These are phyloP conservation scores for Fistulina hepatica DNA, from an alignment of 1,284 basidiomycete genomes.

Conservation along the genomic window DNA sequence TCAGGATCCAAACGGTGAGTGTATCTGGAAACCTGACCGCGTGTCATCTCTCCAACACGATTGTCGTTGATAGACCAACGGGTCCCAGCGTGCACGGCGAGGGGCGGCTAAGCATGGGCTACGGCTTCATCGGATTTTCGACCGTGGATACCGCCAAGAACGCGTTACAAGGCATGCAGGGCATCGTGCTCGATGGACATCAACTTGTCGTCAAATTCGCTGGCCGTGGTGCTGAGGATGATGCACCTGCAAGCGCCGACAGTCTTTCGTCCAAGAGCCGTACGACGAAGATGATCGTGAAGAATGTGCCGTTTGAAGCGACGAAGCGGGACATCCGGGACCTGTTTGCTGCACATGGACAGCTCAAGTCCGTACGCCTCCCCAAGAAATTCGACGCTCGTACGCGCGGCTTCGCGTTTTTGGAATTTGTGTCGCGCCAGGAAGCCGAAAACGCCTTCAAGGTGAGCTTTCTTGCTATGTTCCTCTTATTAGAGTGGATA, in stretches of 20 bases:
- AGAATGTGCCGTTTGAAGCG: conserved; percentile 96
- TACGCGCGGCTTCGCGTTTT: conserved; percentile 89
- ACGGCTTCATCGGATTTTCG: conserved; percentile 92
- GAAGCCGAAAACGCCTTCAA: conserved; percentile 83
- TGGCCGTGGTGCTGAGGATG: conserved; percentile 68
- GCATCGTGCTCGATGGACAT: conserved; percentile 83
- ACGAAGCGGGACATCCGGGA: conserved; percentile 87
- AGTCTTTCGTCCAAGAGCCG: conserved; percentile 36
- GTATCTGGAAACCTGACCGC: no score
- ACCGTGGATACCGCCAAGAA: conserved; percentile 62
- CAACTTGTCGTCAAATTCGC: conserved; percentile 80
- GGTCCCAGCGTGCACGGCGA: conserved; percentile 52
- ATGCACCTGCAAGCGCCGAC: conserved; percentile 34
- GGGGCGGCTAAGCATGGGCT: conserved; percentile 80
- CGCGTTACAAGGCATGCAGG: conserved; percentile 74
- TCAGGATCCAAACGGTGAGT: no score
- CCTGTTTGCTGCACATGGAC: conserved; percentile 81
- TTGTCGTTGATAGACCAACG: no score
- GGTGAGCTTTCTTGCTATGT: no score
- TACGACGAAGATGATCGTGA: conserved; percentile 88
- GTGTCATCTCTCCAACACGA: no score
- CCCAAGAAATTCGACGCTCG: conserved; percentile 82
- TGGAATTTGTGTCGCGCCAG: conserved; percentile 81
- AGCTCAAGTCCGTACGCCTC: conserved; percentile 83
- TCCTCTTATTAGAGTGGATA: no score